These are phyloP conservation scores for Sporisorium scitamineum DNA, from an alignment of 1,284 basidiomycete genomes.

Conservation along the genomic window DNA sequence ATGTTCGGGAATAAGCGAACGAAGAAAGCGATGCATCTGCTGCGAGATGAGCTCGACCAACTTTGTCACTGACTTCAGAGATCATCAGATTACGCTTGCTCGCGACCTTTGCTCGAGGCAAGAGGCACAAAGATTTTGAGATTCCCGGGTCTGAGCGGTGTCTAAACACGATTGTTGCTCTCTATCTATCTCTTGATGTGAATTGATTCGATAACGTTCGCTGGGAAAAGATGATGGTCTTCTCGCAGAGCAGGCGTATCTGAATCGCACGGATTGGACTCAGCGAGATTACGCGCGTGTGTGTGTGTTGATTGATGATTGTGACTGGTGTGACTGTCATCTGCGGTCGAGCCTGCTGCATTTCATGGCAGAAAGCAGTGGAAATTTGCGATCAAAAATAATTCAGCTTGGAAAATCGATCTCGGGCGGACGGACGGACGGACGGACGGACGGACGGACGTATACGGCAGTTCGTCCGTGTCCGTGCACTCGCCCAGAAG, in stretches of 20 bases:
- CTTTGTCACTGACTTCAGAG: background rate
- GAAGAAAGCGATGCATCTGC: background rate
- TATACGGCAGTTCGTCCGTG: constrained; percentile 7
- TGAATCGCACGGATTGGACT: background rate
- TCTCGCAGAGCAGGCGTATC: background rate
- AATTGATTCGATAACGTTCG: background rate
- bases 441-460: background rate
- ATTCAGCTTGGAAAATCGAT: constrained; percentile 4
- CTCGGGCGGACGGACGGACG: background rate
- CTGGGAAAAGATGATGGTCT: background rate
- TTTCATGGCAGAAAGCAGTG: background rate
- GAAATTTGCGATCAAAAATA: constrained; percentile 1
- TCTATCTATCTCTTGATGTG: background rate
- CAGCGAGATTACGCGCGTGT: background rate
- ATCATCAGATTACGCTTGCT: background rate
- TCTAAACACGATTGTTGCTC: background rate
- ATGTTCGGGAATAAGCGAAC: background rate
- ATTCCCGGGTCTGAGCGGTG: background rate
- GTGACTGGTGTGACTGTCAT: background rate
- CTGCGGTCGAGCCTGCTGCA: background rate
- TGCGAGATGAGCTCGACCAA: constrained; percentile 1
- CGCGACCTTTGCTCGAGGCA: background rate
- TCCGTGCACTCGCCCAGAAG: constrained; percentile 5
- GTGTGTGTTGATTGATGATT: background rate
- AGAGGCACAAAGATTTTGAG: background rate